These are phyloP conservation scores for Olyra latifolia DNA, from an alignment of 176 grass and related monocot genomes.

Conservation along the genomic window DNA sequence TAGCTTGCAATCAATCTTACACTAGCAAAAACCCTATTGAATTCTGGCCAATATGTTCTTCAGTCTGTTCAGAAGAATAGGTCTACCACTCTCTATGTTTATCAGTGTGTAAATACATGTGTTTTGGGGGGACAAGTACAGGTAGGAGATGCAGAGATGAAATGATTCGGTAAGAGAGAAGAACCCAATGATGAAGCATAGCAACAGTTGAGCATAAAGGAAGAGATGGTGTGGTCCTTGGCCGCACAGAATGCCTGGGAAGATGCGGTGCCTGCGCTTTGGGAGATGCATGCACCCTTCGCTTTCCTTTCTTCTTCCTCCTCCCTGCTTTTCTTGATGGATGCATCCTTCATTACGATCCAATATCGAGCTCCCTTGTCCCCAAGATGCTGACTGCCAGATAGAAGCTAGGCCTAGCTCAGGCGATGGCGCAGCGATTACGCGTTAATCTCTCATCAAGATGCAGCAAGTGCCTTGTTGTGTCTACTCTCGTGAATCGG, in stretches of 20 bases:
- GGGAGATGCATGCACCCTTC: conserved; percentile 25
- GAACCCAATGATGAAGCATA: not conserved
- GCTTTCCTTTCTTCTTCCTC: not conserved
- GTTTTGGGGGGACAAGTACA: not conserved
- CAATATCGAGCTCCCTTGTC: not conserved
- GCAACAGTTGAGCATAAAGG: not conserved
- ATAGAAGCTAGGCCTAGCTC: not conserved
- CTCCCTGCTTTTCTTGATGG: not conserved
- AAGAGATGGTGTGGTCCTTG: not conserved
- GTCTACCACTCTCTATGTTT: too few relatives aligned
- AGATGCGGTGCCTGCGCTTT: not conserved
- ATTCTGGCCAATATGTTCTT: too few relatives aligned
- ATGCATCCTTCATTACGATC: not conserved
- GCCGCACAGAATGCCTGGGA: not conserved
- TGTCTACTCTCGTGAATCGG: too few relatives aligned
- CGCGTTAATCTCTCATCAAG: not conserved
- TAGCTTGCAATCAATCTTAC: not conserved
- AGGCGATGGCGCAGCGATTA: not conserved
- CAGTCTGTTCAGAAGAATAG: too few relatives aligned
- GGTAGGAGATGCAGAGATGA: not conserved
- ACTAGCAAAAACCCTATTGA: not conserved
- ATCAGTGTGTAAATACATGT: too few relatives aligned
- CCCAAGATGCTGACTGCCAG: not conserved
- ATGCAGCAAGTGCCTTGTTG: not conserved
- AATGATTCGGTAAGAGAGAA: not conserved